Evolutionary conservation across 345 rosid species (phyloP).

Genomic region (Alliaria petiolata): DNA sequence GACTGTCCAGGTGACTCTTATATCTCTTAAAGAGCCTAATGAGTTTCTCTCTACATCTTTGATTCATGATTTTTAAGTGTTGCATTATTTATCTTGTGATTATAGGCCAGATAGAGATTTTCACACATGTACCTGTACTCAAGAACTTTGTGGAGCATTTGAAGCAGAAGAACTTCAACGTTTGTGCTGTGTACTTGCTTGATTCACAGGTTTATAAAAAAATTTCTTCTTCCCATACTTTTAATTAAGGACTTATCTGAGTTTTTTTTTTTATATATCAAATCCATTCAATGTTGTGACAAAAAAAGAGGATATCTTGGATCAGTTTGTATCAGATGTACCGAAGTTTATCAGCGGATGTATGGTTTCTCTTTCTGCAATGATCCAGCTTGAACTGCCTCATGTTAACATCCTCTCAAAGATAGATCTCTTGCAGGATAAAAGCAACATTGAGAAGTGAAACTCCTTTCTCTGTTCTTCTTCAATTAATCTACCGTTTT

Average conservation of each 20-base stretch:
- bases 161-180: conserved; percentile 67
- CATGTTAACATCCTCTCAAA: conserved; percentile 76
- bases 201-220: conserved; percentile 78
- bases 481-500: background rate
- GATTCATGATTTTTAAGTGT: background rate
- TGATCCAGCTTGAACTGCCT: conserved; percentile 76
- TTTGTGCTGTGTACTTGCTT: conserved; percentile 78
- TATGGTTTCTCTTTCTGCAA: conserved; percentile 82
- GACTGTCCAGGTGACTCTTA: conserved; percentile 71
- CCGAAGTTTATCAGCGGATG: conserved; percentile 83
- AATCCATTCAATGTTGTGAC: background rate
- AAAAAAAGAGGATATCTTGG: background rate
- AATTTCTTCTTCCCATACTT: background rate
- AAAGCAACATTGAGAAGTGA: conserved; percentile 58
- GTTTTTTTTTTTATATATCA: no score
- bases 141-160: conserved; percentile 76
- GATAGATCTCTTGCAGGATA: conserved; percentile 74
- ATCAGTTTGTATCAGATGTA: conserved; percentile 44
- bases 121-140: conserved; percentile 73
- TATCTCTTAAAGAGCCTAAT: background rate
- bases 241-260: background rate
- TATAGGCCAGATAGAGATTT: conserved; percentile 71
- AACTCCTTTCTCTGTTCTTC: conserved; percentile 9
- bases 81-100: background rate
- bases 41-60: background rate